These are phyloP conservation scores for Fusarium sp. DNA, from an alignment of 2,329 filamentous ascomycete genomes.

Conservation along the genomic window DNA sequence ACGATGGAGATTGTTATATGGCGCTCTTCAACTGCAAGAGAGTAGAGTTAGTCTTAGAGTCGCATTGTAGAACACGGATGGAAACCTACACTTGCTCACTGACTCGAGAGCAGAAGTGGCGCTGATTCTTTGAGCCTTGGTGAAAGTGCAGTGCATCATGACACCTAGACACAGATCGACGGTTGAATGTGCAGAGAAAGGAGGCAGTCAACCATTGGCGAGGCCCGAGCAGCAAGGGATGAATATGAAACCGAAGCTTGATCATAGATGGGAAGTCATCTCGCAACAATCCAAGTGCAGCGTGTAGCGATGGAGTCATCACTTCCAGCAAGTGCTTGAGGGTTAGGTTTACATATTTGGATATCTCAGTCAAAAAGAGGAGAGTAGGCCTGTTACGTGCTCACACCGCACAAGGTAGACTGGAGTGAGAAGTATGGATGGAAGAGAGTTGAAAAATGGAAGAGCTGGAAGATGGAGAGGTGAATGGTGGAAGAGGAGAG, in stretches of 20 bases:
- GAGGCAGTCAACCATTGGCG: neutral
- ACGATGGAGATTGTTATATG: too few relatives aligned
- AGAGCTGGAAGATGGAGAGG: too few relatives aligned
- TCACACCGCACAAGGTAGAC: rapidly evolving
- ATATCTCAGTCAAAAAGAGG: neutral
- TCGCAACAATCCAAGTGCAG: neutral
- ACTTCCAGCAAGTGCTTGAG: neutral
- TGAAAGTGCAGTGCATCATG: rapidly evolving
- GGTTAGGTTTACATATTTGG: too few relatives aligned
- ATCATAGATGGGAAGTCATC: rapidly evolving
- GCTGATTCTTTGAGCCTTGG: neutral
- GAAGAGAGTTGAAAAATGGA: neutral
- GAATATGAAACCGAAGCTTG: rapidly evolving
- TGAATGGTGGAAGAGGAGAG: too few relatives aligned
- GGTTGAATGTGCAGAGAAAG: rapidly evolving
- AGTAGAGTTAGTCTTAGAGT: too few relatives aligned
- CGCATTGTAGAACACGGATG: too few relatives aligned
- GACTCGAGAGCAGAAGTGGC: rapidly evolving
- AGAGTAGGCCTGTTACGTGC: rapidly evolving
- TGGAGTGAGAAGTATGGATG: neutral
- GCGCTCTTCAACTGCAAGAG: too few relatives aligned
- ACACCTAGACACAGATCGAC: neutral
- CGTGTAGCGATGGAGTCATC: too few relatives aligned
- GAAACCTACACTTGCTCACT: neutral
- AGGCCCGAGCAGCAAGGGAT: rapidly evolving